Conservation (phyloP, 306 rosid genomes). For the Gastrolobium villosum region DNA sequence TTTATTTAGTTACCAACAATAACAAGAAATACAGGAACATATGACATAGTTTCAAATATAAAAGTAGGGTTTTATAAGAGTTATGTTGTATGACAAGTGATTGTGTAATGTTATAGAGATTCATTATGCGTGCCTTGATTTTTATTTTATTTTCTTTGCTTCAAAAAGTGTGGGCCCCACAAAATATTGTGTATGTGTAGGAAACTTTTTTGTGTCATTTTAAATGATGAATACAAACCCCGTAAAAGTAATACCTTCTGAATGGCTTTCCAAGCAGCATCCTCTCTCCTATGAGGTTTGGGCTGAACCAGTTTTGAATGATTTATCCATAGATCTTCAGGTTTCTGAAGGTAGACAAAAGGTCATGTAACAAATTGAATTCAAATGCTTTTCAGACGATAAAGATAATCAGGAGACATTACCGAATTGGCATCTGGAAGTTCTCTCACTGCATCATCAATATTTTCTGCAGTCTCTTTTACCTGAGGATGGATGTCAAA, state of each 20-base stretch:
- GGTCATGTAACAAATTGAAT: conserved; percentile 35
- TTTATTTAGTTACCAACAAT: conserved; percentile 1
- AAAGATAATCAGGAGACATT: conserved; percentile 30
- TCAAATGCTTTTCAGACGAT: conserved; percentile 34
- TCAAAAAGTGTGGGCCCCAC: too few species aligned
- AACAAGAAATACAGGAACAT: conserved; percentile 6
- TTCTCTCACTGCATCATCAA: conserved; percentile 88
- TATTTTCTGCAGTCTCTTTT: conserved; percentile 86
- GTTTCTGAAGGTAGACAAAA: conserved; percentile 71
- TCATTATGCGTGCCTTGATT: too few species aligned
- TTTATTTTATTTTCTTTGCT: too few species aligned
- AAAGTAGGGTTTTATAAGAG: too few species aligned
- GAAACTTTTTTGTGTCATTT: too few species aligned
- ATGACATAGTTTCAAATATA: conserved; percentile 6
- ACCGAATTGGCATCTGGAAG: conserved; percentile 97
- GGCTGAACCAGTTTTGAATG: conserved; percentile 89
- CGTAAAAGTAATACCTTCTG: conserved; percentile 68
- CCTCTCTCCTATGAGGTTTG: conserved; percentile 92
- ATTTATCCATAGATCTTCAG: conserved; percentile 93
- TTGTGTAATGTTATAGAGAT: too few species aligned
- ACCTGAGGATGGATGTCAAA: conserved; percentile 60
- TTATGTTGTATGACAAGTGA: too few species aligned
- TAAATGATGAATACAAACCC: too few species aligned
- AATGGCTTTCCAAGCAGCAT: conserved; percentile 79
- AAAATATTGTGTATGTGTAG: too few species aligned